These are phyloP conservation scores for Ogataea parapolymorpha DNA, from an alignment of 805 yeast genomes.

Conservation along the genomic window DNA sequence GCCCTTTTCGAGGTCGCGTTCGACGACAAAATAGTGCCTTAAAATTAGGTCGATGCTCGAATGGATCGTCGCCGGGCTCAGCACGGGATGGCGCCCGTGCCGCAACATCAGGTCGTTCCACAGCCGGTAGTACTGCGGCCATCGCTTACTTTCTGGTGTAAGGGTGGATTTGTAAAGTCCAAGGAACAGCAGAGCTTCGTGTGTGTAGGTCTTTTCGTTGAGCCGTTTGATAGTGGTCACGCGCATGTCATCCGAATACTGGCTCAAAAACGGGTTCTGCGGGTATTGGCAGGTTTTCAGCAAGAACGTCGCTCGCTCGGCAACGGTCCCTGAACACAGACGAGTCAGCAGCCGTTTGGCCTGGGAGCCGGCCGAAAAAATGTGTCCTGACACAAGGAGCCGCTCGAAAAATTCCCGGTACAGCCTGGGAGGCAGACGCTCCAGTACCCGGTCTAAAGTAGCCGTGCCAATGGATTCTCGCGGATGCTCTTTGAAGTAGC, in stretches of 20 bases:
- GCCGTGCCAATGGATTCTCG: background rate
- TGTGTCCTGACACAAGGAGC: constrained; percentile 8
- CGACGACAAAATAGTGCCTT: constrained; percentile 11
- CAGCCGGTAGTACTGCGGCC: constrained; percentile 4
- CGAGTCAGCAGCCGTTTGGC: constrained; percentile 8
- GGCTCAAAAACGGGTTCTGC: background rate
- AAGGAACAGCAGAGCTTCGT: constrained; percentile 17
- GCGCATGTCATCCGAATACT: constrained; percentile 19
- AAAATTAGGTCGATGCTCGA: constrained; percentile 10
- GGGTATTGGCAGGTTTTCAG: background rate
- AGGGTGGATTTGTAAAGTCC: constrained; percentile 9
- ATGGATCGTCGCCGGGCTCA: constrained; percentile 6
- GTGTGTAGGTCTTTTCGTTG: constrained; percentile 11
- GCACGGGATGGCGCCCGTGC: constrained; percentile 10
- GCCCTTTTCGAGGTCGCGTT: constrained; percentile 11
- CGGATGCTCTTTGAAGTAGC: background rate
- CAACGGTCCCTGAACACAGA: constrained; percentile 13
- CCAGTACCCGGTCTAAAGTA: constrained; percentile 6
- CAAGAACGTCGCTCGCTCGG: constrained; percentile 9
- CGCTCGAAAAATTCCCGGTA: constrained; percentile 6
- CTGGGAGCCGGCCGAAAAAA: constrained; percentile 3
- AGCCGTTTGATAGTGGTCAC: constrained; percentile 18
- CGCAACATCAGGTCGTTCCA: constrained; percentile 10
- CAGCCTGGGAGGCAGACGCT: background rate
- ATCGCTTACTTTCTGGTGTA: background rate